A percentile compares a stretch with the other conserved stretches of the same genome.
Evolutionary conservation across 2,329 filamentous ascomycete genomes (phyloP).

Genomic region (Nannizziopsis arthrosporioides): DNA sequence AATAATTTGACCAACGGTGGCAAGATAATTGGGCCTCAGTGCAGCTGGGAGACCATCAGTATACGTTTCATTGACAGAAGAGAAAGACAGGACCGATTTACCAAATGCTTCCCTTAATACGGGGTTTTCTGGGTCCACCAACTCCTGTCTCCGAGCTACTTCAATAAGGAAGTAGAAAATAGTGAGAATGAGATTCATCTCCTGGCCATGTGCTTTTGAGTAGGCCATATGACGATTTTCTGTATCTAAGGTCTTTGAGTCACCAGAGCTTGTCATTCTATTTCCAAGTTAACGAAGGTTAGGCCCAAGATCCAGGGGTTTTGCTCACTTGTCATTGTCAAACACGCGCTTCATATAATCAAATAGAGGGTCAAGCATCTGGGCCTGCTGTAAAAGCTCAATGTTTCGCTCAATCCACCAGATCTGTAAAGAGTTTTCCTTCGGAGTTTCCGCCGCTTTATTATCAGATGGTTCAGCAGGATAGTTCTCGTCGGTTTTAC

Average conservation of each 20-base stretch:
- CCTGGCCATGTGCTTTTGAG: slow-evolving; percentile 29
- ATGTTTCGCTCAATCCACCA: slow-evolving; percentile 37
- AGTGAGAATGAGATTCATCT: slow-evolving; percentile 34
- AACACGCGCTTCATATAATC: slow-evolving; percentile 30
- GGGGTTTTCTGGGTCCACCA: slow-evolving; percentile 6
- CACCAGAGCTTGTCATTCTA: slow-evolving; percentile 5
- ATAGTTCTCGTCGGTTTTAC: slow-evolving; percentile 28
- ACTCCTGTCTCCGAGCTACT: slow-evolving; percentile 29
- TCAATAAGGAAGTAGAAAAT: slow-evolving; percentile 35
- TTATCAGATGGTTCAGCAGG: slow-evolving; percentile 25
- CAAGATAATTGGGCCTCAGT: slow-evolving; percentile 56
- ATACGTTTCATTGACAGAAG: slow-evolving; percentile 15
- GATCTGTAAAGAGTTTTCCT: slow-evolving; percentile 39
- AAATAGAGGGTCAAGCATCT: slow-evolving; percentile 28
- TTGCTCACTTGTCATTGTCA: slow-evolving; percentile 25
- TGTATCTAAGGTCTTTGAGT: slow-evolving; percentile 19
- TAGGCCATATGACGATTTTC: slow-evolving; percentile 26
- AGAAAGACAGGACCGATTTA: slow-evolving; percentile 10
- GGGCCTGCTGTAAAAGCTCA: slow-evolving; percentile 27
- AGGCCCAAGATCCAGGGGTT: not conserved
- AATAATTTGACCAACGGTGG: slow-evolving; percentile 58
- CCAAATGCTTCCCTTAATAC: slow-evolving; percentile 14
- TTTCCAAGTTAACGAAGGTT: not conserved
- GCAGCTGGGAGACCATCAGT: slow-evolving; percentile 35
- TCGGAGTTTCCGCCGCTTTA: slow-evolving; percentile 31